Evolutionary conservation across 2,329 filamentous ascomycete species (phyloP), one percentile per base, ranked within the genome.

Genomic region (Penicillium sp.): DNA sequence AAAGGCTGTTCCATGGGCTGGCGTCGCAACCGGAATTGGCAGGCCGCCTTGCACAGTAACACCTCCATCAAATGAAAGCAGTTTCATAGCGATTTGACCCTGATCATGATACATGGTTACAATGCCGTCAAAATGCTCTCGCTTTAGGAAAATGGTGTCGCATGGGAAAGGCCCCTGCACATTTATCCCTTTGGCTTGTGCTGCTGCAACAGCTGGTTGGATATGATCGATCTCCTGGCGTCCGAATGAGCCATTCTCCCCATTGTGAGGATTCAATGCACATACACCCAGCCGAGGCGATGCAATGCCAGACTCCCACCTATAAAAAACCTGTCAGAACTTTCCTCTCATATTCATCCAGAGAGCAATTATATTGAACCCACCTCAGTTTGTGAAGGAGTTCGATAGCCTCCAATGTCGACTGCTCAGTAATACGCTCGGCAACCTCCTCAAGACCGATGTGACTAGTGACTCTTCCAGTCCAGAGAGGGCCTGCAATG

Each of bases 21-120:
- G 66, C n/a, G 68, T 72, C 12, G 68, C 66, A 35, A 71, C 61
- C 0, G 62, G 60, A 38, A 71, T 60, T 0, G 68, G 68, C 16
- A 71, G 58, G 2, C 70, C 69, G 8, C 69, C 69, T 53, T 71
- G 67, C 2, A 71, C 64, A 0, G 69, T 72, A 20, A 71, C 68
- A 5, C 70, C 68, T 8, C 69, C 68, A 30, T 72, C 68, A 56
- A 72, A 72, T 2, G 60, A 61, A 9, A 72, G 62, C 6, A 71
- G 60, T 60, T 71, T 71, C 60, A 72, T 66, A 2, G 68, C 70
- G 35, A 71, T 71, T 60, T 72, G 69, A 3, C 70, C 70, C 47
- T 71, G 70, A 56, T 72, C 69, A 59, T 71, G 69, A 52, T 71
- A 71, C 69, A 71, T 71, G 43, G 68, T 69, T 23, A 71, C 62